These are phyloP conservation scores for Carex pumila DNA, from an alignment of 176 grass and related monocot genomes.

Conservation along the genomic window DNA sequence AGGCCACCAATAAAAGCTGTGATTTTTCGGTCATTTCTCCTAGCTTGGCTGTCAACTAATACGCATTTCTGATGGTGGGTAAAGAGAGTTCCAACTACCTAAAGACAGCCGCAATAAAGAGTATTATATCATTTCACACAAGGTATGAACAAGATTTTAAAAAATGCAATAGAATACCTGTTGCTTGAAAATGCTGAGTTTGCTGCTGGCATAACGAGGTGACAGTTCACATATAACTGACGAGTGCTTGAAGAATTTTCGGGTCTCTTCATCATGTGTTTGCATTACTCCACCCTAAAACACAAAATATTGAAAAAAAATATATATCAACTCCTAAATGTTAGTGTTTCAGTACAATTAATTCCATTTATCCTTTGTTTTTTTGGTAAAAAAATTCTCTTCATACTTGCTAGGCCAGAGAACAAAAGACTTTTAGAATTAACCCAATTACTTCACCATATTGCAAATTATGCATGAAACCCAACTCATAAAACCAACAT, in stretches of 20 bases:
- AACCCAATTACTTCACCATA: neutral
- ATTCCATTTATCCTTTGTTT: neutral
- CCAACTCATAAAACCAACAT: neutral
- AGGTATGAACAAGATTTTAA: neutral
- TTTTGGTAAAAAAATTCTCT: neutral
- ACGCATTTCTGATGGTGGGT: conserved; percentile 97
- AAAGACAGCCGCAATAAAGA: conserved; percentile 28
- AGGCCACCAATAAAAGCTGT: conserved; percentile 88
- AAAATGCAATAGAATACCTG: conserved; percentile 45
- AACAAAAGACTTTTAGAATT: neutral
- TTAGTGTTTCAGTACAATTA: neutral
- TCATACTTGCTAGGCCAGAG: neutral
- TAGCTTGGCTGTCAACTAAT: conserved; percentile 85
- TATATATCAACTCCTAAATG: neutral
- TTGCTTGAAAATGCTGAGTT: conserved; percentile 95
- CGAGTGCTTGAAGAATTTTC: conserved; percentile 94
- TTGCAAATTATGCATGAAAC: neutral
- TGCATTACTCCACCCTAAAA: conserved; percentile 87
- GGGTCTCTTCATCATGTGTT: conserved; percentile 94
- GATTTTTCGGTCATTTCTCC: conserved; percentile 73
- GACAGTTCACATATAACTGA: conserved; percentile 92
- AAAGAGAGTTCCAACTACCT: conserved; percentile 92
- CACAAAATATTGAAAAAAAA: conserved; percentile 6
- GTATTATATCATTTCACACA: conserved; percentile 13
- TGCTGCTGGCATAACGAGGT: conserved; percentile 87